Base-by-base conservation (phyloP, 2,329 filamentous ascomycete species). In the Fusarium sororula region DNA sequence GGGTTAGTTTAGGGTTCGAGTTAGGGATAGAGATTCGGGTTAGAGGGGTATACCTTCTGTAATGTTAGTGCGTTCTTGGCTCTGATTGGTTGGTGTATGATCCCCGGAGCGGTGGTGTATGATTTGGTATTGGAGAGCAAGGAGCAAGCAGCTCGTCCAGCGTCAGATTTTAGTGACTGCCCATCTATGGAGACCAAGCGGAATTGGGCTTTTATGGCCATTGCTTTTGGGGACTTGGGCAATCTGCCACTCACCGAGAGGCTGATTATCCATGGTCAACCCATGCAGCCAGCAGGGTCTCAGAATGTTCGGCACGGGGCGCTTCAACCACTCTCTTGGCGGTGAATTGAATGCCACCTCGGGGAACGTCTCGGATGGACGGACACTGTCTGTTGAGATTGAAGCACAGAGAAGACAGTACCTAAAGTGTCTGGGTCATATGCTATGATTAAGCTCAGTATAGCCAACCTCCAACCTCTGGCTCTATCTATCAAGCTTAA, bases 161-260 rank as follows among this genome's bases (percentile, higher is more conserved):
- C 57, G 71, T 72, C 62, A 74, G 67, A 70, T 64, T 74, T 74
- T 74, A 71, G 71, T 41, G 50, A 47, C 37, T 35, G 32, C 35
- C 54, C 24, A 47, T 24, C 32, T 48, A 30, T 41, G 38, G 45
- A 45, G 59, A 53, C 59, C 26, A 59, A 55, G 53, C 67, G 53
- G 41, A 24, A 48, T 55, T 50, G 59, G 58, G 66, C 41, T 63
- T 35, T 28, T 42, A 42, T 48, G 26, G 42, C 44, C 50, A 48
- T 62, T 47, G 57, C 50, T 62, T 28, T 45, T 42, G 42, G 41
- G 41, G 51, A 58, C 37, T 55, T 51, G 48, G 55, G 28, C 55
- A 66, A 50, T 63, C 51, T 55, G 58, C 47, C 44, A 51, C 39
- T 53, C 41, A 53, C 60, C 38, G 55, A 44, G 28, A 39, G 28